Evolutionary conservation across 2,329 filamentous ascomycete genomes (phyloP).

Genomic region (Clathrospora elynae): DNA sequence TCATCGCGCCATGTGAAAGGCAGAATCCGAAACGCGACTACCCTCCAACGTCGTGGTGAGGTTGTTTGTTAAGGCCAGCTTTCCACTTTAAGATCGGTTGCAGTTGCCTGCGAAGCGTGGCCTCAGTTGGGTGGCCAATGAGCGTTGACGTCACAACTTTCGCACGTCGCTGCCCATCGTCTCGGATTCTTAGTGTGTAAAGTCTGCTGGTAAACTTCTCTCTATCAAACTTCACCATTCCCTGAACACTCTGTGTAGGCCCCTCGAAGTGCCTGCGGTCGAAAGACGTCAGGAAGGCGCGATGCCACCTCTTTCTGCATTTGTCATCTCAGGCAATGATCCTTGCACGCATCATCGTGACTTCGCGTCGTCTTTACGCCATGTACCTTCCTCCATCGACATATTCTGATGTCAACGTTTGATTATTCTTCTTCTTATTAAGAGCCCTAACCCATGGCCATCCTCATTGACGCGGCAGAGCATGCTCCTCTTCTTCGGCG

Average conservation of each 20-base stretch:
- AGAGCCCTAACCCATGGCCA: conserved; percentile 18
- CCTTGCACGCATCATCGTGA: conserved; percentile 22
- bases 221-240: background rate
- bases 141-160: conserved; percentile 34
- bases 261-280: conserved; percentile 11
- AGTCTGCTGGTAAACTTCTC: background rate
- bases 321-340: conserved; percentile 24
- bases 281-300: conserved; percentile 16
- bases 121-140: conserved; percentile 32
- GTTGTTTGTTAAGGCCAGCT: conserved; percentile 44
- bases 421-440: background rate
- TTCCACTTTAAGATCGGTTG: conserved; percentile 31
- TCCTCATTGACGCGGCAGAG: conserved; percentile 25
- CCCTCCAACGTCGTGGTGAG: conserved; percentile 20
- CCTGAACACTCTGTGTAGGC: background rate
- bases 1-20: conserved; percentile 41
- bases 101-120: conserved; percentile 22
- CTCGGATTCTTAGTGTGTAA: background rate
- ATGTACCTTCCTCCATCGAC: background rate
- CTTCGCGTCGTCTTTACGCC: conserved; percentile 4
- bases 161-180: conserved; percentile 8
- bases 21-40: conserved; percentile 20
- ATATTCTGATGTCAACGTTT: background rate
- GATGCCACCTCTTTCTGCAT: conserved; percentile 21
- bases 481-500: conserved; percentile 36